These are phyloP conservation scores for Rubia peregrina DNA, from an alignment of 305 asterid genomes.

Conservation along the genomic window DNA sequence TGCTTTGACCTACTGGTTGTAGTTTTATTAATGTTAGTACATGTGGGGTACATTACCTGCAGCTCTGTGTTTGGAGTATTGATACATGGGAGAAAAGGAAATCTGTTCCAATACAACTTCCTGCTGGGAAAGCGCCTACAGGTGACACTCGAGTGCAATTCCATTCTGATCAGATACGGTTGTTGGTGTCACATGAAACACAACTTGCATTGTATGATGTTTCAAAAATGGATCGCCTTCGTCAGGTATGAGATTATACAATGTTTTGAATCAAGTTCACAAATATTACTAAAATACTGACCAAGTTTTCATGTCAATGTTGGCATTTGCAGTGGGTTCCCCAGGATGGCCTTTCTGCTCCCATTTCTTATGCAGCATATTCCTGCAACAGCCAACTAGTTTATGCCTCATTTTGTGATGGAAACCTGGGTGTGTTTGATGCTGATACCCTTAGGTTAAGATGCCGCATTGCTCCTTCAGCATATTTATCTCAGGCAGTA, in stretches of 20 bases:
- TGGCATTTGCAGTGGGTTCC: conserved; percentile 74
- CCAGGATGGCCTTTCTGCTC: conserved; percentile 78
- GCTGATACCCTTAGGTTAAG: conserved; percentile 81
- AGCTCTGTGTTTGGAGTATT: conserved; percentile 96
- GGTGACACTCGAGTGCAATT: conserved; percentile 97
- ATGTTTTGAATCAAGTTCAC: not conserved
- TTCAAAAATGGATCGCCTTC: conserved; percentile 90
- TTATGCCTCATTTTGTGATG: conserved; percentile 80
- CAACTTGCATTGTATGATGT: conserved; percentile 86
- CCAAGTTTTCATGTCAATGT: conserved; percentile 7
- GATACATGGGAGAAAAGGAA: conserved; percentile 95
- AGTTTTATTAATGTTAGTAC: not conserved
- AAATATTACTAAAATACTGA: not conserved
- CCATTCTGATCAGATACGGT: conserved; percentile 76
- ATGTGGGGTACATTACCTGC: conserved; percentile 9
- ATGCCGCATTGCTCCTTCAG: conserved; percentile 77
- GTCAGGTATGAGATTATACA: conserved; percentile 51
- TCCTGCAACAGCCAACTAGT: conserved; percentile 93
- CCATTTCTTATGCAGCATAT: conserved; percentile 83
- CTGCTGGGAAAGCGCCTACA: conserved; percentile 79
- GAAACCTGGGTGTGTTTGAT: conserved; percentile 76
- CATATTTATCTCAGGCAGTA: conserved; percentile 62
- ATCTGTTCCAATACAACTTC: conserved; percentile 69
- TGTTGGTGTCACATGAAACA: conserved; percentile 89
- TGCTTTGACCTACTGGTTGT: not conserved